Conservation (phyloP, 1,139 yeast species). For the Pichia inconspicua region DNA sequence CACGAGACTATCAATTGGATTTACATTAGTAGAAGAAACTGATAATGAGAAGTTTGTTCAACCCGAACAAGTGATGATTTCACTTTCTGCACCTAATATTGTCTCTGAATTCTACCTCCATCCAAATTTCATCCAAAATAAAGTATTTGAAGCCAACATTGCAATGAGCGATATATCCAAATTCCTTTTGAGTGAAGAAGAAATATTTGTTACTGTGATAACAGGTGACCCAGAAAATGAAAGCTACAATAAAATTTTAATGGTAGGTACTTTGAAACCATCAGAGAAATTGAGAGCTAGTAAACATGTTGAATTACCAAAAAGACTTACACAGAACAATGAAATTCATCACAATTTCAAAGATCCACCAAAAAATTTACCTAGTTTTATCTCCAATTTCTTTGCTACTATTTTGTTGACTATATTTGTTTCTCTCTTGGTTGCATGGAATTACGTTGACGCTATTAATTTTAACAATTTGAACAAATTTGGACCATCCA, state of each 20-base stretch:
- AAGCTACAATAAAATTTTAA: constrained; percentile 13
- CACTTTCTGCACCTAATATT: constrained; percentile 14
- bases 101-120: constrained; percentile 15
- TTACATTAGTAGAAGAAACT: constrained; percentile 11
- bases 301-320: constrained; percentile 27
- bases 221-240: constrained; percentile 22
- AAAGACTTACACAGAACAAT: constrained; percentile 44
- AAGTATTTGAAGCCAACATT: constrained; percentile 16
- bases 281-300: constrained; percentile 15
- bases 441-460: constrained; percentile 41
- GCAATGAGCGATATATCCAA: constrained; percentile 17
- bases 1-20: constrained; percentile 14
- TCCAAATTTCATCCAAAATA: constrained; percentile 17
- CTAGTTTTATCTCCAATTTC: constrained; percentile 44
- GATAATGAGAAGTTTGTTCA: neutral
- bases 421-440: constrained; percentile 38
- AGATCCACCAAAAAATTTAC: constrained; percentile 46
- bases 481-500: constrained; percentile 26
- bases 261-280: constrained; percentile 20
- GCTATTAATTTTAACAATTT: constrained; percentile 37
- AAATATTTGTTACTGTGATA: constrained; percentile 20
- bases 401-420: constrained; percentile 42
- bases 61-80: constrained; percentile 22
- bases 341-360: constrained; percentile 69
- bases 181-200: constrained; percentile 16